Percentiles rank a stretch among this genome's conserved stretches.
phyloP scores from a whole-genome alignment of 371 early-diverging fungal species.

The Globomyces sp. region DNA sequence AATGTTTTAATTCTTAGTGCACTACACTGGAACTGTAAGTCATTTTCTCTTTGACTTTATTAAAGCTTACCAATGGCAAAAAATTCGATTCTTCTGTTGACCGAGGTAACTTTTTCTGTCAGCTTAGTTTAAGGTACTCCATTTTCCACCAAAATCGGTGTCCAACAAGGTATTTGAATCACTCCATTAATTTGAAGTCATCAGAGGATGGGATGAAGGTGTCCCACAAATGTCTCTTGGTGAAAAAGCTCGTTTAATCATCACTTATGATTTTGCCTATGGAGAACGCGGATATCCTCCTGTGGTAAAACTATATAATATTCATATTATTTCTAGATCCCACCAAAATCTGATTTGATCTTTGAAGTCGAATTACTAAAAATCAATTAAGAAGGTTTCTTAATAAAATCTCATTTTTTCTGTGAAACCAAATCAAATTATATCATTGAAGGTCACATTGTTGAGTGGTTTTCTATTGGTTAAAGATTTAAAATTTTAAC shows the following conservation, averaged over 20 bases:
- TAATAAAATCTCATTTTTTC: not conserved
- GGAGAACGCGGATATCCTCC: conserved; percentile 42
- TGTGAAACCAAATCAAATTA: not conserved
- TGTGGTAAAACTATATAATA: not conserved
- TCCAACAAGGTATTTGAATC: conserved; percentile 53
- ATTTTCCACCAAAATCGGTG: conserved; percentile 81
- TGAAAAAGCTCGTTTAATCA: conserved; percentile 43
- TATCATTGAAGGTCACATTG: too few species aligned
- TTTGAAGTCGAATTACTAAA: conserved; percentile 84
- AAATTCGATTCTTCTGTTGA: conserved; percentile 88
- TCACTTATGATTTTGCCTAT: conserved; percentile 53
- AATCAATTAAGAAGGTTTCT: conserved; percentile 63
- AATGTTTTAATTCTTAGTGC: not conserved
- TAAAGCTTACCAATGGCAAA: conserved; percentile 44
- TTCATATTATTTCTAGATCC: conserved; percentile 49
- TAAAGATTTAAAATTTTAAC: too few species aligned
- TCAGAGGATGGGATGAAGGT: conserved; percentile 82
- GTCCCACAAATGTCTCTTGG: conserved; percentile 80
- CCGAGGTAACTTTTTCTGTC: conserved; percentile 48
- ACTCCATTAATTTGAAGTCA: conserved; percentile 50
- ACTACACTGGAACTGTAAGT: conserved; percentile 30
- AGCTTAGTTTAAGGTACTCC: conserved; percentile 33
- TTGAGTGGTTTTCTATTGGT: too few species aligned
- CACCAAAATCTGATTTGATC: conserved; percentile 75
- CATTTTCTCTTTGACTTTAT: not conserved